Percentiles rank a stretch among this genome's conserved stretches.
These are phyloP conservation scores for Silene uniflora DNA, from an alignment of 148 eudicot species.

Conservation along the genomic window DNA sequence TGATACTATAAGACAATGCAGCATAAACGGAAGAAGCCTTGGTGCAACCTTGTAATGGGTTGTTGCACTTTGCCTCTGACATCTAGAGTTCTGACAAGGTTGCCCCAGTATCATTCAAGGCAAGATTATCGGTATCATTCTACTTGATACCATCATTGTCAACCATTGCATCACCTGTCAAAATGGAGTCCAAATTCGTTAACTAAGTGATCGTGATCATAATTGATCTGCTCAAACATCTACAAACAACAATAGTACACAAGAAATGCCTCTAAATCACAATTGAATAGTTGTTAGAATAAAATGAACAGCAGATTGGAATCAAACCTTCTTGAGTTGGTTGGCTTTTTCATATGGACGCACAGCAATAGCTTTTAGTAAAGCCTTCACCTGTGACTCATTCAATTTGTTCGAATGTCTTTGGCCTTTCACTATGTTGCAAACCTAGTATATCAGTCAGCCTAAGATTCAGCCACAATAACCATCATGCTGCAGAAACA, in stretches of 20 bases:
- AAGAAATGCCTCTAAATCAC: not conserved
- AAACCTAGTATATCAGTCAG: conserved; percentile 30
- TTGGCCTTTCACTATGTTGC: conserved; percentile 53
- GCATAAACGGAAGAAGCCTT: no score
- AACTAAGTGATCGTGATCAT: conserved; percentile 31
- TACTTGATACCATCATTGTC: no score
- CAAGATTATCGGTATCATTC: no score
- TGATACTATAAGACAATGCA: no score
- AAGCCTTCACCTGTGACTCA: conserved; percentile 47
- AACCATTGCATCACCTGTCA: no score
- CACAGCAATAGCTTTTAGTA: conserved; percentile 56
- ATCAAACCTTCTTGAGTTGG: conserved; percentile 37
- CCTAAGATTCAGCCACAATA: not conserved
- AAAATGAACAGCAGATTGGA: not conserved
- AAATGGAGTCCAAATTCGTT: conserved; percentile 57
- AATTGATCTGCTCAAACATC: conserved; percentile 41
- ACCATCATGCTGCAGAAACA: not conserved
- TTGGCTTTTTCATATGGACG: conserved; percentile 44
- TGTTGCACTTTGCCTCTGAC: no score
- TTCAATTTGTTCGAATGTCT: conserved; percentile 47
- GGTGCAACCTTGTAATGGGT: no score
- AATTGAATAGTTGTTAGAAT: not conserved
- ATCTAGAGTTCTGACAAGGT: no score
- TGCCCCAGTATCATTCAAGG: no score
- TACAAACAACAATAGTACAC: conserved; percentile 21